Evolutionary conservation across 306 rosid genomes (phyloP), one percentile per base, ranked within the genome.

Genomic region (Cucurbita maxima): DNA sequence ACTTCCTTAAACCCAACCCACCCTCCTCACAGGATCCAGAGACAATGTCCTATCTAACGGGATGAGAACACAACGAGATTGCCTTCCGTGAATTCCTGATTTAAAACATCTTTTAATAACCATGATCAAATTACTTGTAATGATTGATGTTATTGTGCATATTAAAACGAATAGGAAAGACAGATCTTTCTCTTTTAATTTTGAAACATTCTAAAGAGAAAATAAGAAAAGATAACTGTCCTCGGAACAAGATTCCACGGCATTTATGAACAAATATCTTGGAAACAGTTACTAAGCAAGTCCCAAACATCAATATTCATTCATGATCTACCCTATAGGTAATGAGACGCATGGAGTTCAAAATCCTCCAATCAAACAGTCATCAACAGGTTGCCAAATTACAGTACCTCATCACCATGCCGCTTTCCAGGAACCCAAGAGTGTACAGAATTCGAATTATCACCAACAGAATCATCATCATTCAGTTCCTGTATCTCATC

Each of bases 361-460:
- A 67, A 20, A 44, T 15, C 34, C 3, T 45, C 10, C 19, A 67
- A 67, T 45, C 56, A 67, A 57, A 15, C 22, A 53, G 47, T 13
- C 58, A 18, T 22, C 8, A 66, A 30, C 15, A 34, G 44, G 78
- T 40, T 76, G 52, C 60, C 51, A 67, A 51, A 59, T 25, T 38
- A 66, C 36, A 79, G 12, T 86, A 89, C 98, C 91, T 90, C 98
- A 76, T 92, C 88, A 25, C 50, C 75, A 30, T 88, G 84, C 45
- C 88, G 87, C 72, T 92, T 86, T 20, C 85, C 84, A 5, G 92
- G 88, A 36, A 81, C 79, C 90, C 85, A 82, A 3, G 90, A 72
- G 37, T 82, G 55, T 18, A 81, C 82, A 34, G 91, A 79, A 74
- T 84, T 84, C 53, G 83, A 44, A 54, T 75, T 60, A 25, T 82